Evolutionary conservation across 202 grass and related monocot genomes (phyloP).

Genomic region (Elaeis oleifera): DNA sequence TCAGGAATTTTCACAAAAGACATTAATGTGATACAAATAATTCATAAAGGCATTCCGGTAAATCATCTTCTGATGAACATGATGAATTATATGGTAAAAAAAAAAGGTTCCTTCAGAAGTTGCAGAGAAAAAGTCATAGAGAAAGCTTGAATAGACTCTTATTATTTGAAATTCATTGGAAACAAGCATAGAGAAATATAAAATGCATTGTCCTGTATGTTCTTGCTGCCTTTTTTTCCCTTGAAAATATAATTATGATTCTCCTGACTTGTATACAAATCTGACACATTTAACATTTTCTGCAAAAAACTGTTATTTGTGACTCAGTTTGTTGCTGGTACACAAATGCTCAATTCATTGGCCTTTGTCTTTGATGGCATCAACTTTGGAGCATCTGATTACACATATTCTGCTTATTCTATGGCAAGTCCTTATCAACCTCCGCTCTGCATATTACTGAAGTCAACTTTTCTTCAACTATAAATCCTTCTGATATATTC

Average conservation of each 20-base stretch:
- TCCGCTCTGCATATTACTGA: not conserved
- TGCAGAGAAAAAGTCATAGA: too few species aligned
- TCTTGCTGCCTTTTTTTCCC: too few species aligned
- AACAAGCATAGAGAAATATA: too few species aligned
- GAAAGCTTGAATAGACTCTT: too few species aligned
- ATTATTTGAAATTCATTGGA: too few species aligned
- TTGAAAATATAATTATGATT: too few species aligned
- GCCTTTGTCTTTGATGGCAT: conserved; percentile 92
- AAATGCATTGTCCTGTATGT: too few species aligned
- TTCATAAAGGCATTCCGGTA: conserved; percentile 80
- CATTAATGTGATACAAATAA: conserved; percentile 42
- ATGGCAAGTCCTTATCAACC: conserved; percentile 38
- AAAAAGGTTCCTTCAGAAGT: too few species aligned
- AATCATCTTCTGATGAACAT: not conserved
- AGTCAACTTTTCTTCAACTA: not conserved
- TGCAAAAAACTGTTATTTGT: too few species aligned
- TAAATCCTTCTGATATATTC: too few species aligned
- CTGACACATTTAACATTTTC: conserved; percentile 2
- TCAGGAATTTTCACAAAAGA: conserved; percentile 88
- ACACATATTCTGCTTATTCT: conserved; percentile 79
- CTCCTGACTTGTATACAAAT: not conserved
- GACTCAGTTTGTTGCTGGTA: conserved; percentile 74
- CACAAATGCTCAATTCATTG: conserved; percentile 71
- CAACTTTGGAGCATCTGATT: conserved; percentile 90
- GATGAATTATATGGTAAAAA: too few species aligned